Evolutionary conservation across 306 rosid genomes (phyloP).

Genomic region (Coriaria nepalensis): DNA sequence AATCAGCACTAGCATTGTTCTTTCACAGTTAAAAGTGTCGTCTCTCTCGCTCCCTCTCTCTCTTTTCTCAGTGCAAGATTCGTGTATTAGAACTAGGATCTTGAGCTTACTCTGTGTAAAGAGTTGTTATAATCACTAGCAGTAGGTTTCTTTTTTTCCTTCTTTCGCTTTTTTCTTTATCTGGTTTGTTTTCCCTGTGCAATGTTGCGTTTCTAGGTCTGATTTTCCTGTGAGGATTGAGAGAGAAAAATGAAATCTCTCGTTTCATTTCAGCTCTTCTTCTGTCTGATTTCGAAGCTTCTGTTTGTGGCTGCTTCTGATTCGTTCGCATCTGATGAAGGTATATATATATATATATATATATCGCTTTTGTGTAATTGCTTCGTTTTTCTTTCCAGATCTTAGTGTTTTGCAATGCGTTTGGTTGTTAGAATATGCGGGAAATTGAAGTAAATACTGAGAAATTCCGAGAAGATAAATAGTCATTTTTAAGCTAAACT

Average conservation of each 20-base stretch:
- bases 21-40: background rate
- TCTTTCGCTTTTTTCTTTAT: conserved; percentile 5
- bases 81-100: conserved; percentile 1
- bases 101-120: background rate
- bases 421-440: conserved; percentile 2
- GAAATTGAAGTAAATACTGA: background rate
- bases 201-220: conserved; percentile 9
- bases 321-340: conserved; percentile 48
- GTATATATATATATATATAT: conserved; percentile 25
- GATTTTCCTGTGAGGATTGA: conserved; percentile 16
- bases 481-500: too few species aligned
- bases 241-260: conserved; percentile 35
- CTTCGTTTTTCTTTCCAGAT: conserved; percentile 29
- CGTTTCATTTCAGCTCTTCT: conserved; percentile 32
- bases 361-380: background rate
- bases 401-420: conserved; percentile 21
- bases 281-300: conserved; percentile 27
- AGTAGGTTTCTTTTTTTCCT: conserved; percentile 4
- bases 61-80: conserved; percentile 13
- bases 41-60: conserved; percentile 6
- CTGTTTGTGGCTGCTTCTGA: conserved; percentile 34
- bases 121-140: too few species aligned
- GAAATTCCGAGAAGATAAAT: too few species aligned
- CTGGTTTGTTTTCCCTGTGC: conserved; percentile 11
- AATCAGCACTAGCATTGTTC: too few species aligned